These are phyloP conservation scores for Penicillium longicatenatum DNA, from an alignment of 495 filamentous ascomycete species.

Conservation along the genomic window DNA sequence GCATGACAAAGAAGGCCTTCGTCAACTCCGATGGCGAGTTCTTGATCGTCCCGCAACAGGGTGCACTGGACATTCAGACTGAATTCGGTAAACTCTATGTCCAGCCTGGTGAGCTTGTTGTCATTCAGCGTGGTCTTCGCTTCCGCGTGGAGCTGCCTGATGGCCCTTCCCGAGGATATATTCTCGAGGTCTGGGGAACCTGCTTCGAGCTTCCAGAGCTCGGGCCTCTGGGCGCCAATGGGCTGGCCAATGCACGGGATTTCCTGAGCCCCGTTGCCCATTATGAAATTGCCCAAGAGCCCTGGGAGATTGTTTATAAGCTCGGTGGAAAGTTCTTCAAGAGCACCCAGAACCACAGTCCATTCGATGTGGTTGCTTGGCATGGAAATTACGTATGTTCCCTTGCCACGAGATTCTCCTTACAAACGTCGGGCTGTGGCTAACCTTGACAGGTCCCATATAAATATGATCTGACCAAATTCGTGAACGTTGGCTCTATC, in stretches of 20 bases:
- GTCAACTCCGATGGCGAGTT: slow-evolving; percentile 55
- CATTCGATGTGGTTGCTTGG: slow-evolving; percentile 57
- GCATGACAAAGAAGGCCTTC: slow-evolving; percentile 48
- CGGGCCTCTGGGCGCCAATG: slow-evolving; percentile 53
- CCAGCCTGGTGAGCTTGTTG: slow-evolving; percentile 49
- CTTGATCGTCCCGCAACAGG: slow-evolving; percentile 50
- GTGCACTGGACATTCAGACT: slow-evolving; percentile 51
- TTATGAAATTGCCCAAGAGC: slow-evolving; percentile 43
- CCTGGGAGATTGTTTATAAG: slow-evolving; percentile 53
- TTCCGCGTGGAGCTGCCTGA: slow-evolving; percentile 50
- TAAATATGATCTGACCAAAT: slow-evolving; percentile 55
- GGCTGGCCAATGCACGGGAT: slow-evolving; percentile 52
- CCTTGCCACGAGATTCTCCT: neutral
- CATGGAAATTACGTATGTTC: slow-evolving; percentile 50
- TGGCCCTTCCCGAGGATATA: slow-evolving; percentile 50
- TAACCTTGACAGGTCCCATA: slow-evolving; percentile 37
- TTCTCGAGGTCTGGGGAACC: slow-evolving; percentile 51
- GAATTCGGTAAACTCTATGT: slow-evolving; percentile 51
- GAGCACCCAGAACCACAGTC: slow-evolving; percentile 50
- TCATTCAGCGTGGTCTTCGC: slow-evolving; percentile 50
- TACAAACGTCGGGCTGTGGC: neutral
- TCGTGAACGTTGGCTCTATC: slow-evolving; percentile 53
- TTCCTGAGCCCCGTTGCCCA: slow-evolving; percentile 46
- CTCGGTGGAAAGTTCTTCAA: slow-evolving; percentile 53
- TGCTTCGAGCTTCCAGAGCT: slow-evolving; percentile 53